These are phyloP conservation scores for Aspergillus sp. DNA, from an alignment of 2,329 filamentous ascomycete genomes.

Conservation along the genomic window DNA sequence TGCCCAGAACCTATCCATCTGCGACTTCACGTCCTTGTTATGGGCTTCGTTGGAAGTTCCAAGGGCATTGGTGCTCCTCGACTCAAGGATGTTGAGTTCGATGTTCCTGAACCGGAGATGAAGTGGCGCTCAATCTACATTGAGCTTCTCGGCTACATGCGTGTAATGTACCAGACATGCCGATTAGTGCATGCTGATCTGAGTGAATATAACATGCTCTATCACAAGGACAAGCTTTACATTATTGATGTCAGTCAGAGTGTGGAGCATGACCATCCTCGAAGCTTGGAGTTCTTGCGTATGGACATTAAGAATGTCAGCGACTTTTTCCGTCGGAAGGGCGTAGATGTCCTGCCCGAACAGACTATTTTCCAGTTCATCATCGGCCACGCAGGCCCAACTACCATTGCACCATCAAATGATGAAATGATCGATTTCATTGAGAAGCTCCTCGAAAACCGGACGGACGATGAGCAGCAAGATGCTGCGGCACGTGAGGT, in stretches of 20 bases:
- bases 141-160: conserved; percentile 83
- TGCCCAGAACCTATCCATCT: conserved; percentile 86
- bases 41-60: conserved; percentile 85
- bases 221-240: conserved; percentile 75
- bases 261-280: conserved; percentile 93
- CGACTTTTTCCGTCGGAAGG: conserved; percentile 85
- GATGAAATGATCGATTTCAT: conserved; percentile 58
- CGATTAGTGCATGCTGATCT: conserved; percentile 90
- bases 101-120: conserved; percentile 61
- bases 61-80: conserved; percentile 86
- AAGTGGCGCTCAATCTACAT: conserved; percentile 77
- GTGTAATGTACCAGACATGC: conserved; percentile 87
- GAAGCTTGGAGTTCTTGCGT: conserved; percentile 84
- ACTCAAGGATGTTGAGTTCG: conserved; percentile 77
- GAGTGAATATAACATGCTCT: conserved; percentile 97
- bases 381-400: conserved; percentile 53
- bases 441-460: conserved; percentile 59
- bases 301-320: conserved; percentile 98
- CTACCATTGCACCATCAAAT: conserved; percentile 29
- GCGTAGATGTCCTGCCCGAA: conserved; percentile 76
- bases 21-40: conserved; percentile 90
- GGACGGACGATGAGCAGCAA: conserved; percentile 48
- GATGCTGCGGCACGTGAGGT: conserved; percentile 57
- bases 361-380: conserved; percentile 81
- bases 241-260: conserved; percentile 98